Evolutionary conservation across 169 alveolate genomes (phyloP), one percentile per base, ranked within the genome.

Genomic region (Babesia sp.): DNA sequence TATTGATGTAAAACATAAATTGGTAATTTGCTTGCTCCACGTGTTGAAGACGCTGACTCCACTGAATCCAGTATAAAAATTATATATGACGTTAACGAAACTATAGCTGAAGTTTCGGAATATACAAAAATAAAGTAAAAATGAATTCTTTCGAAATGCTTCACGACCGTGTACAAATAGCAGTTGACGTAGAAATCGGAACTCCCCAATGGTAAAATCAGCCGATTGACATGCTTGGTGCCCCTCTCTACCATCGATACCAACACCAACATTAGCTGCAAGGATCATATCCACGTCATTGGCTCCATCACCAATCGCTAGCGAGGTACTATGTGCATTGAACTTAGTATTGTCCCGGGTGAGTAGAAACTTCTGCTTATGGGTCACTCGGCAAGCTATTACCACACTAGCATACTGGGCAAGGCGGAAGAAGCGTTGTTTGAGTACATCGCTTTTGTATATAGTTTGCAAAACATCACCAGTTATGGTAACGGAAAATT

Each of bases 251-350:
- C 99, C 99, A 50, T 90, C 91, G 37, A 95, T 91, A 24, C 99
- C 99, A 18, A 98, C 97, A 16, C 99, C 99, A 22, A 97, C 98
- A 70, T 98, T 95, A 36, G 99, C 99, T 57, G 95, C 97, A 81
- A 94, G 91, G 37, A 98, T 95, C 99, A 98, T 98, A 26, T 97
- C 96, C 31, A 97, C 99, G 89, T 98, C 99, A 92, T 98, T 97
- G 20, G 99, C 99, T 18, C 99, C 99, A 85, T 98, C 99, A 16
- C 99, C 99, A 33, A 95, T 89, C 29, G 98, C 97, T 53, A 93
- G 51, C 80, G 94, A 85, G 33, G 91, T 87, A 28, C 93, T 81
- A 26, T 93, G 61, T 11, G 80, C 85, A 54, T 87, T 91, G 57
- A 66, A 78, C 71, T 94, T 96, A 79, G 93, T 91, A 33, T 95